These are phyloP conservation scores for Backusella mclennaniae DNA, from an alignment of 192 early-diverging fungal species.

Conservation along the genomic window DNA sequence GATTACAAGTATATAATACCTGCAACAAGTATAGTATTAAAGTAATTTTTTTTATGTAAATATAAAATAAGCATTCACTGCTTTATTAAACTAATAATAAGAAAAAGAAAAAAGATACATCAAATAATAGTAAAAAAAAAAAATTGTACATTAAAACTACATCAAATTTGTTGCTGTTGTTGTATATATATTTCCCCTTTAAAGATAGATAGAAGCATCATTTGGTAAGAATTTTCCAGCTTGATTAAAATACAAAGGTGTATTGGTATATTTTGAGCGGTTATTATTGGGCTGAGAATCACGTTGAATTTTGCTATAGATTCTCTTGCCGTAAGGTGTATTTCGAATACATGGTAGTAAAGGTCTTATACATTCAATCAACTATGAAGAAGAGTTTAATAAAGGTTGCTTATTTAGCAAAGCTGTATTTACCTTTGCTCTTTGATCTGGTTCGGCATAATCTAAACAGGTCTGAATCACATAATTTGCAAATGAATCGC, in stretches of 20 bases:
- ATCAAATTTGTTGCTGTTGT: constrained; percentile 1
- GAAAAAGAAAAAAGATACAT: no score
- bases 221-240: constrained; percentile 2
- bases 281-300: constrained; percentile 38
- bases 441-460: constrained; percentile 71
- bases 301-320: constrained; percentile 74
- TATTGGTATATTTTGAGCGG: constrained; percentile 4
- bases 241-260: constrained; percentile 1
- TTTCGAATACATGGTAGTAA: constrained; percentile 77
- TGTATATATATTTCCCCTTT: not conserved
- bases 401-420: not conserved
- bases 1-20: no score
- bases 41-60: no score
- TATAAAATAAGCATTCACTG: no score
- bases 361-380: constrained; percentile 82
- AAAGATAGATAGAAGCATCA: constrained; percentile 6
- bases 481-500: constrained; percentile 89
- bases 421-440: constrained; percentile 41
- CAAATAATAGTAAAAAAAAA: not conserved
- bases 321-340: constrained; percentile 88
- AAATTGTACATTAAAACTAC: constrained; percentile 10
- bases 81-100: no score
- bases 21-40: no score
- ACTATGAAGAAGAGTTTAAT: constrained; percentile 19
- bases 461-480: constrained; percentile 90